Evolutionary conservation across 805 yeast species (phyloP), one percentile per base, ranked within the genome.

Genomic region (Schwanniomyces polymorphus): DNA sequence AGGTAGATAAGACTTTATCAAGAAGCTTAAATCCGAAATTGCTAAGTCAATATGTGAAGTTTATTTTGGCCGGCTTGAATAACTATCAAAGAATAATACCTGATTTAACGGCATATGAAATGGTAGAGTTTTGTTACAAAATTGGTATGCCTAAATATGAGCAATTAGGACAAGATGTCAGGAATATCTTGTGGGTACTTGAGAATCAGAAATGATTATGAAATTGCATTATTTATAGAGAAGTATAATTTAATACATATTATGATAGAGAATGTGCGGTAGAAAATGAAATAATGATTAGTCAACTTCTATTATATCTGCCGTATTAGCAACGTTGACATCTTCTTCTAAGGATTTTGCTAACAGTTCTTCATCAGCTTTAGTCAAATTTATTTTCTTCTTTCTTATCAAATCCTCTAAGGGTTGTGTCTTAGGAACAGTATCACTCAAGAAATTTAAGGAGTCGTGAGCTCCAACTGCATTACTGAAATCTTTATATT

Each of bases 401-500:
- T 70, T 66, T 26, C 68, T 66, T 5, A 81, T 67, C 2, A 84
- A 68, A 16, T 76, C 76, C 12, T 76, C 75, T 23, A 84, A 59
- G 3, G 79, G 74, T 18, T 70, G 74, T 0, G 85, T 79, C 55
- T 78, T 79, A 2, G 94, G 95, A 7, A 87, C 85, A 2, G 88
- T 71, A 48, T 84, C 86, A 37, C 78, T 69, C 49, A 88, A 68
- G 60, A 88, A 88, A 29, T 76, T 68, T 44, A 88, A 71, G 31
- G 83, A 77, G 41, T 84, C 89, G 50, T 77, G 80, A 43, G 72
- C 69, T 21, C 73, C 56, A 3, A 85, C 90, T 1, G 86, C 89
- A 37, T 72, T 69, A 31, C 89, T 79, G 59, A 87, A 80, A 61
- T 88, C 95, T 42, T 78, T 75, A 63, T 88, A 88, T 46, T 74